Conservation (phyloP, 805 yeast species). For the Kregervanrija pseudodelftensis region DNA sequence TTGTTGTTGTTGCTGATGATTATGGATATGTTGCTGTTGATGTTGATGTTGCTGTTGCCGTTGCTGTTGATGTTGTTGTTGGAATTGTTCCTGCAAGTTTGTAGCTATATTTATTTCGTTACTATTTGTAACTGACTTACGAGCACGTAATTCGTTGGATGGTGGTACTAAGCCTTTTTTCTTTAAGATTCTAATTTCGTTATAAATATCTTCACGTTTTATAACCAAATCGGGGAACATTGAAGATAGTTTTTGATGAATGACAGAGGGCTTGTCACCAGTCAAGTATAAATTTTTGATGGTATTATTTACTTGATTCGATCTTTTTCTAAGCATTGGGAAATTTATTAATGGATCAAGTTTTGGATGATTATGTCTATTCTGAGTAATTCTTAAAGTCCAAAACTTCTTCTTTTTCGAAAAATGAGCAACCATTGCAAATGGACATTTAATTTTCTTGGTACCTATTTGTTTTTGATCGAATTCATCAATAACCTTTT, state of each 20-base stretch:
- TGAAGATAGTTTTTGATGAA: conserved; percentile 43
- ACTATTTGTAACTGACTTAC: conserved; percentile 10
- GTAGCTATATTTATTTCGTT: background rate
- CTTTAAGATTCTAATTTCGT: conserved; percentile 50
- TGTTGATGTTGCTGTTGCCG: background rate
- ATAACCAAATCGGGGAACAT: conserved; percentile 47
- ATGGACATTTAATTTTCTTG: conserved; percentile 49
- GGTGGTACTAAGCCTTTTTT: conserved; percentile 34
- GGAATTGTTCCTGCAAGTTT: background rate
- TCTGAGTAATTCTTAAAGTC: conserved; percentile 47
- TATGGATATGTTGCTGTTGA: background rate
- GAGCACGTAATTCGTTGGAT: conserved; percentile 19
- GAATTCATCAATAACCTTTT: conserved; percentile 6
- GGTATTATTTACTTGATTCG: conserved; percentile 43
- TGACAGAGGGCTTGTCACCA: conserved; percentile 50
- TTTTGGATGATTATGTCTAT: conserved; percentile 53
- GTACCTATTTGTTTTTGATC: conserved; percentile 29
- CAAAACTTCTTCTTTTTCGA: conserved; percentile 43
- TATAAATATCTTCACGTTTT: conserved; percentile 51
- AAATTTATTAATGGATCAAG: conserved; percentile 48
- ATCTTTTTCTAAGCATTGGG: conserved; percentile 50
- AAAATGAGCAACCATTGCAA: conserved; percentile 50
- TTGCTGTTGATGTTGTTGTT: background rate
- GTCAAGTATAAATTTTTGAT: conserved; percentile 45
- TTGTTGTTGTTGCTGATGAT: conserved; percentile 1